Evolutionary conservation across 805 yeast genomes (phyloP).

Genomic region (Candida patagonica): DNA sequence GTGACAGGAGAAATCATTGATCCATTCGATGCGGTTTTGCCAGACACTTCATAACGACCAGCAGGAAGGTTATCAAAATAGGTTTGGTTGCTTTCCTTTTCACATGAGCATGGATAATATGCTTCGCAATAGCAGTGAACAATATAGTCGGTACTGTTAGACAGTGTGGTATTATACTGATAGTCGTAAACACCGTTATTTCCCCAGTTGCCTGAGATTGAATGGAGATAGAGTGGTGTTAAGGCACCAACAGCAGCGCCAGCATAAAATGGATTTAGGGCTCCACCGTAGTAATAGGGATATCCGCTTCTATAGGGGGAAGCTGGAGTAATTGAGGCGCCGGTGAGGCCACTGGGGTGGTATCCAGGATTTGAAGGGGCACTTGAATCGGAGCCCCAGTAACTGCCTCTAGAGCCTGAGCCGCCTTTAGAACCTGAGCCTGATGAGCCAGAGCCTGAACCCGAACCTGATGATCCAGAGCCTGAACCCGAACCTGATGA

Average conservation of each 20-base stretch:
- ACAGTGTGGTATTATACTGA: conserved; percentile 13
- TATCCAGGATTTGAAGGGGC: background rate
- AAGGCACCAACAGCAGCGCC: conserved; percentile 7
- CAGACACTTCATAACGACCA: conserved; percentile 2
- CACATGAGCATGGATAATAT: conserved; percentile 17
- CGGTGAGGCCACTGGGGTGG: background rate
- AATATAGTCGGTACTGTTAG: conserved; percentile 14
- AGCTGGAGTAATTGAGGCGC: background rate
- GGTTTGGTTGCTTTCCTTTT: conserved; percentile 6
- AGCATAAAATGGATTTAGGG: conserved; percentile 8
- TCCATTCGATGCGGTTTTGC: conserved; percentile 5
- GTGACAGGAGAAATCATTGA: conserved; percentile 2
- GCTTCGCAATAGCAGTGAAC: conserved; percentile 16
- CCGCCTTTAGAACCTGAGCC: conserved; percentile 5
- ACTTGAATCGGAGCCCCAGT: background rate
- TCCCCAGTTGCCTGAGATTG: conserved; percentile 9
- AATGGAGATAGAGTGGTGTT: conserved; percentile 1
- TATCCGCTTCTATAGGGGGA: background rate
- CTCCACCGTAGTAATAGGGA: conserved; percentile 10
- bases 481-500: conserved; percentile 5
- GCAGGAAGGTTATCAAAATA: conserved; percentile 13
- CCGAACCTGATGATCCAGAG: conserved; percentile 1
- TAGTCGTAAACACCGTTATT: conserved; percentile 13
- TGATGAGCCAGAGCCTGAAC: conserved; percentile 3
- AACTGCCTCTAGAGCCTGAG: conserved; percentile 2